phyloP scores from a whole-genome alignment of 75 land plant genomes.

The Pseudotsuga menziesii region DNA sequence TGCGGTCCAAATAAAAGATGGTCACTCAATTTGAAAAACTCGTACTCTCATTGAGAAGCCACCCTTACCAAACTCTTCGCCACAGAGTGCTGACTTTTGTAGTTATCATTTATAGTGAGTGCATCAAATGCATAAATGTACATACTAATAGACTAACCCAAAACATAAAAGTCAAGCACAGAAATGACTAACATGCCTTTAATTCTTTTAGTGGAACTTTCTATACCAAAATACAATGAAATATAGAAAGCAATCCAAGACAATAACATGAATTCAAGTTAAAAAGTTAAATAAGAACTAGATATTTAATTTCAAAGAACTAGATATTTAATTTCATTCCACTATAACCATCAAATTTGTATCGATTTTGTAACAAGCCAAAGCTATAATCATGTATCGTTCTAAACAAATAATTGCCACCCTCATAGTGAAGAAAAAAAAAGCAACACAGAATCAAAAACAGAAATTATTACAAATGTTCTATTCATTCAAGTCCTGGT shows the following conservation, averaged over 20 bases:
- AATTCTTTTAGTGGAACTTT: too few species aligned
- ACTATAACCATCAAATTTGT: background rate
- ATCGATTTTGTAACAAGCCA: background rate
- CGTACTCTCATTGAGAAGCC: too few species aligned
- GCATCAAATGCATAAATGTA: too few species aligned
- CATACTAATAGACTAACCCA: too few species aligned
- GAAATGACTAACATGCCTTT: too few species aligned
- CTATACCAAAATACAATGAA: too few species aligned
- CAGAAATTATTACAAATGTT: background rate
- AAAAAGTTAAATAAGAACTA: background rate
- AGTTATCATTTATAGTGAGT: too few species aligned
- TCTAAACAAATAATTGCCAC: background rate
- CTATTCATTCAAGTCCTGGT: background rate
- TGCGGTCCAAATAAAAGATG: background rate
- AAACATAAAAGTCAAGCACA: too few species aligned
- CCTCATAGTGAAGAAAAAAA: background rate
- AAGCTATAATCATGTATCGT: background rate
- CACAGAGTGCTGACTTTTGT: too few species aligned
- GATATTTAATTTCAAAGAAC: background rate
- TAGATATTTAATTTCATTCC: background rate
- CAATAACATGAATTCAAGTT: too few species aligned
- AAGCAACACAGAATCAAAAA: background rate
- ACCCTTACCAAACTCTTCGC: too few species aligned
- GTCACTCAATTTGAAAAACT: background rate
- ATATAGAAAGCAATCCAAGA: too few species aligned